Conservation (phyloP, 768 basidiomycete genomes). For the Hemileccinum rubropunctum region DNA sequence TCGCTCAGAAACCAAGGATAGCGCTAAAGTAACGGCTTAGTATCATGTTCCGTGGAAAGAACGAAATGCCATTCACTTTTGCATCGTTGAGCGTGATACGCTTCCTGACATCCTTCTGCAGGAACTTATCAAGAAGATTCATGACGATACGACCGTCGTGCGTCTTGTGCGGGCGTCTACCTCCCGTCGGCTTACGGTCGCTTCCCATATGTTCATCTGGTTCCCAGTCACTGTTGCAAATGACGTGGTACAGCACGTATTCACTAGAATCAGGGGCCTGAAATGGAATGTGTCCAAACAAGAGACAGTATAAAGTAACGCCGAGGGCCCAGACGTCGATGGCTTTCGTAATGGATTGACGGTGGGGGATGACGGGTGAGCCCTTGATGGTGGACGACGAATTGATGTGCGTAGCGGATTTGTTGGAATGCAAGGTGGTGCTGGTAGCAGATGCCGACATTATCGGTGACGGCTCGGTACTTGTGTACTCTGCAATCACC, state of each 20-base stretch:
- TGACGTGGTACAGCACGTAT: conserved; percentile 75
- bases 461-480: conserved; percentile 35
- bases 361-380: conserved; percentile 22
- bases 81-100: conserved; percentile 79
- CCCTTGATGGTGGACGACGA: conserved; percentile 29
- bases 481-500: conserved; percentile 68
- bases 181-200: conserved; percentile 64
- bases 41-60: neutral
- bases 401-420: conserved; percentile 28
- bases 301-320: conserved; percentile 90
- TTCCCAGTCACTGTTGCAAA: conserved; percentile 73
- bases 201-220: conserved; percentile 69
- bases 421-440: conserved; percentile 32
- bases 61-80: conserved; percentile 53
- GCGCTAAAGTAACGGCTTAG: conserved; percentile 37
- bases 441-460: conserved; percentile 30
- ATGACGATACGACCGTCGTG: conserved; percentile 64
- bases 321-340: conserved; percentile 99
- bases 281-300: conserved; percentile 88
- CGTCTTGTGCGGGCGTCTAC: conserved; percentile 44
- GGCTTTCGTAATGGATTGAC: conserved; percentile 76
- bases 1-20: conserved; percentile 69
- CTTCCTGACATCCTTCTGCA: conserved; percentile 75
- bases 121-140: conserved; percentile 66
- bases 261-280: conserved; percentile 53